Evolutionary conservation across 164 flowering plant species (phyloP).

Genomic region (Vitis amurensis): DNA sequence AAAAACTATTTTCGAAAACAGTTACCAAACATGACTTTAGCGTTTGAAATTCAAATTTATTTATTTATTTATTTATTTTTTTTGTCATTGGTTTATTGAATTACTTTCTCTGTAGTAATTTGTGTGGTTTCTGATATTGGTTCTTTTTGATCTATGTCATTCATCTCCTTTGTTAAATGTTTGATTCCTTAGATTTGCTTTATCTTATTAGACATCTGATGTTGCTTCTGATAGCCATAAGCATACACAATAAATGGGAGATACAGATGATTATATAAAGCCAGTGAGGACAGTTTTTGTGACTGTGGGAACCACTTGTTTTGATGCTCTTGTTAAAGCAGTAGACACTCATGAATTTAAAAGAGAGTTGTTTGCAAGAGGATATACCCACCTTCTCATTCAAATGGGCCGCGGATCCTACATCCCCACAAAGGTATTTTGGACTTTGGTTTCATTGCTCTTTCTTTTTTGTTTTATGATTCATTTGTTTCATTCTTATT

Average conservation of each 20-base stretch:
- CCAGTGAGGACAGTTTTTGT: slow-evolving; percentile 55
- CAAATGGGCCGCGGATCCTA: slow-evolving; percentile 88
- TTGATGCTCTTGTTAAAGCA: slow-evolving; percentile 77
- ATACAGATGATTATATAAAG: slow-evolving; percentile 10
- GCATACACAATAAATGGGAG: slow-evolving; percentile 15
- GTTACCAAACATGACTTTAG: no score
- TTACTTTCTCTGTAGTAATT: no score
- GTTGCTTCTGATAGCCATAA: no score
- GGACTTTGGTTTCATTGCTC: neutral
- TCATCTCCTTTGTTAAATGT: no score
- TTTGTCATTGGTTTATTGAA: no score
- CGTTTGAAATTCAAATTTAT: no score
- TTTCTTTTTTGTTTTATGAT: neutral
- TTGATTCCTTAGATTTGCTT: no score
- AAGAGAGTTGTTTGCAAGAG: slow-evolving; percentile 52
- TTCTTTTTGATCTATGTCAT: no score
- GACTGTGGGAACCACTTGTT: slow-evolving; percentile 88
- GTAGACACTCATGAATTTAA: slow-evolving; percentile 53
- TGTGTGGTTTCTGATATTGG: no score
- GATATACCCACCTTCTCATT: slow-evolving; percentile 73
- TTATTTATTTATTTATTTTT: no score
- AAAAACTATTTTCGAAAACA: no score
- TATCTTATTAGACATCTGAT: no score
- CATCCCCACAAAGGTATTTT: slow-evolving; percentile 60
- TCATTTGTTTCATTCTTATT: neutral